Evolutionary conservation across 176 grass and related monocot genomes (phyloP).

Genomic region (Lolium multiflorum): DNA sequence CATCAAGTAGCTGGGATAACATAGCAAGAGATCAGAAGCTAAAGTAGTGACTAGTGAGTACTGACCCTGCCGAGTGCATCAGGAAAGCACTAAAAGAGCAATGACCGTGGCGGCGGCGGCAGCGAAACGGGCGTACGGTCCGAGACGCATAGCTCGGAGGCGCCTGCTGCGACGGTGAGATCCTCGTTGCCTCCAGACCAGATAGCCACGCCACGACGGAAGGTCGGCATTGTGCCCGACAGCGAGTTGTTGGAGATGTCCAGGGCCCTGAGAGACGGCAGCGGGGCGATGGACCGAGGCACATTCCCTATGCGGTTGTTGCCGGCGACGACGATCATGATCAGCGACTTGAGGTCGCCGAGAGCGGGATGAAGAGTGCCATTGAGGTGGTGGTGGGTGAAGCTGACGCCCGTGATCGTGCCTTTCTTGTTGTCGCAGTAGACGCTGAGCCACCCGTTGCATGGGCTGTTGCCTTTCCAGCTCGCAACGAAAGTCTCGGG

Average conservation of each 20-base stretch:
- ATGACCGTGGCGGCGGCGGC: too few relatives aligned
- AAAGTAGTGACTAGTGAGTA: neutral
- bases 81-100: too few relatives aligned
- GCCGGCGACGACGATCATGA: constrained; percentile 33
- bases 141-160: neutral
- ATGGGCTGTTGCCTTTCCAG: constrained; percentile 53
- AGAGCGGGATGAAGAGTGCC: constrained; percentile 50
- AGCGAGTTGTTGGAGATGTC: constrained; percentile 56
- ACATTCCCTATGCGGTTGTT: constrained; percentile 41
- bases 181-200: constrained; percentile 40
- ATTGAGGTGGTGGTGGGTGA: constrained; percentile 42
- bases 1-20: neutral
- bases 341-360: constrained; percentile 27
- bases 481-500: constrained; percentile 25
- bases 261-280: constrained; percentile 34
- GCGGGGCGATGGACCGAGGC: neutral
- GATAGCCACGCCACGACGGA: constrained; percentile 34
- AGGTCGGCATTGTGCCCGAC: constrained; percentile 44
- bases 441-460: constrained; percentile 36
- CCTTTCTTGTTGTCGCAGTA: constrained; percentile 38
- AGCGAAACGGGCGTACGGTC: neutral
- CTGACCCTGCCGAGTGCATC: neutral
- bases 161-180: too few relatives aligned
- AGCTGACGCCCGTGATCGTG: constrained; percentile 43
- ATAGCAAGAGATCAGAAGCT: neutral